Base-by-base conservation (phyloP, 2,329 filamentous ascomycete species). In the Hysterium pulicare region DNA sequence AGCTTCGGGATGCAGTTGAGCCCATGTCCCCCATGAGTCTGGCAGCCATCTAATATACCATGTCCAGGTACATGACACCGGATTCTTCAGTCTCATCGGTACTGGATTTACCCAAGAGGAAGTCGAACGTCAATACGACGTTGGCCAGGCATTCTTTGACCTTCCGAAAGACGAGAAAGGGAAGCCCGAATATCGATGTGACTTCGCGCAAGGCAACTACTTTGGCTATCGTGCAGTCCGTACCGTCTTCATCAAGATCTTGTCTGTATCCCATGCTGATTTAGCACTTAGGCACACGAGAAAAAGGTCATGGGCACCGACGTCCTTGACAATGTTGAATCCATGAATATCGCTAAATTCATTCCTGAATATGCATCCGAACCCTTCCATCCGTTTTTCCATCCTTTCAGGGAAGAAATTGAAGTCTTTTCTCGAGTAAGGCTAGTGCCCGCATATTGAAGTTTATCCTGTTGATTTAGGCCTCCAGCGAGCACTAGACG, bases 1-100 rank as follows among this genome's bases (percentile, higher is more conserved):
- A 81, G 45, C 65, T 83, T 0, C 70, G 74, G 20, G 74, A 80
- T 37, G 78, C 78, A 2, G 73, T 78, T n/a, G n/a, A n/a, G n/a
- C n/a, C n/a, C n/a, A n/a, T n/a, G n/a, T n/a, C n/a, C n/a, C n/a
- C n/a, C n/a, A n/a, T n/a, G n/a, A n/a, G n/a, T n/a, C n/a, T n/a
- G n/a, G n/a, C n/a, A n/a, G n/a, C n/a, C n/a, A 45, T 17, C 44
- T 40, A 33, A 11, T 23, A 38, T 10, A 31, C 11, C 36, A 20
- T 13, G 36, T 33, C 7, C n/a, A 61, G 53, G 55, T 61, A 8
- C 54, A 57, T 26, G 40, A 53, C 13, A 56, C 54, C n/a, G 59
- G 58, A 8, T 64, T 64, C 45, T 61, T 63, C 46, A 61, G 57
- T 39, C 43, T 63, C 4, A 53, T 46, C 17, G 59, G 58, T 4